Conservation (phyloP, 192 early-diverging fungal genomes). For the Allomyces arbusculus region DNA sequence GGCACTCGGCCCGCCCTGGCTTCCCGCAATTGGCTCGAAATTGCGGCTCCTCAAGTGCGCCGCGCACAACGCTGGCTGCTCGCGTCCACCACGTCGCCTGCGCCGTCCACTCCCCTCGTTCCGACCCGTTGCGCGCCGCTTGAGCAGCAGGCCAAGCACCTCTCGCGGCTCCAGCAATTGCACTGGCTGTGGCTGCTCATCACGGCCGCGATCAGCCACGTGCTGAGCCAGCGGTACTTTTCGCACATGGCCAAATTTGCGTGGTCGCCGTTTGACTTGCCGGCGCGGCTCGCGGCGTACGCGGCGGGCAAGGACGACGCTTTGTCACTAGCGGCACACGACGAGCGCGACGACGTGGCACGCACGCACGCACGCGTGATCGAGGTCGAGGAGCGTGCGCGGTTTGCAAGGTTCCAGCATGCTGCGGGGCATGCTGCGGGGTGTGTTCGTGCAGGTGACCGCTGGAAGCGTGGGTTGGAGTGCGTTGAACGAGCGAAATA, state of each 20-base stretch:
- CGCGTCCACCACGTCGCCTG: neutral
- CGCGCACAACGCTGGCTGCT: neutral
- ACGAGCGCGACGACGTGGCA: too few relatives aligned
- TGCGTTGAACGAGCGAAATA: too few relatives aligned
- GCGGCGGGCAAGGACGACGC: neutral
- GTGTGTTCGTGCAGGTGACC: too few relatives aligned
- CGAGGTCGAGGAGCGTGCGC: too few relatives aligned
- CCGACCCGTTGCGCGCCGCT: neutral
- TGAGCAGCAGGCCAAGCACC: neutral
- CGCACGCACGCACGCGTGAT: too few relatives aligned
- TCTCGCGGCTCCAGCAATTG: neutral
- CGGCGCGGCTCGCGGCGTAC: neutral
- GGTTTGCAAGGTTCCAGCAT: too few relatives aligned
- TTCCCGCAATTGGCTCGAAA: too few relatives aligned
- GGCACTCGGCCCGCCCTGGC: too few relatives aligned
- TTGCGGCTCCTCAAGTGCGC: neutral
- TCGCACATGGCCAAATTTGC: neutral
- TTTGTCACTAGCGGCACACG: too few relatives aligned
- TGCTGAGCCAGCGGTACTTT: neutral
- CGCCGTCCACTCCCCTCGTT: neutral
- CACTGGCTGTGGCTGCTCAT: neutral
- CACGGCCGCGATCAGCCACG: neutral
- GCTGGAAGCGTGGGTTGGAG: too few relatives aligned
- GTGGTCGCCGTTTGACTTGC: neutral
- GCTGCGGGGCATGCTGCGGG: too few relatives aligned